Evolutionary conservation across 768 basidiomycete genomes (phyloP), one percentile per base, ranked within the genome.

Genomic region (Lactarius hatsudake): DNA sequence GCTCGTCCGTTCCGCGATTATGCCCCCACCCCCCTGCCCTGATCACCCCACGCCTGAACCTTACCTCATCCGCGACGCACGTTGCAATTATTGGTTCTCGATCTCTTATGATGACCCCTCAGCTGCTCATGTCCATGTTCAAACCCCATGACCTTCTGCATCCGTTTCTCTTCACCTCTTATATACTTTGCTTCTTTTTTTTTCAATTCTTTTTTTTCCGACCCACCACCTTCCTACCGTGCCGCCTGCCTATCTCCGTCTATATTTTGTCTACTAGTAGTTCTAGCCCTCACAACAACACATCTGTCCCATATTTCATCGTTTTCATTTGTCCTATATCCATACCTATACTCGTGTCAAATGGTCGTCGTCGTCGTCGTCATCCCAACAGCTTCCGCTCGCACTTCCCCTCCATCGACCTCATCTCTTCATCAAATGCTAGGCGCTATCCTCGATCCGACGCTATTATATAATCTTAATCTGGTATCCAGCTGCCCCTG

Each of bases 101-200:
- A 66, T 66, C 36, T 62, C 45, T 56, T 67, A 67, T 67, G 66
- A 67, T 62, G 66, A 63, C 65, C 48, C 38, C 48, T 61, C 45
- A 62, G 62, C 61, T 59, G 48, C 58, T 58, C 64, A 55, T 72
- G 63, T 30, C 51, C 57, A 54, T 38, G 62, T 64, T 64, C 48
- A 64, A 34, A 36, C 51, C 54, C 64, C 65, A 66, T 65, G 60
- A 61, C 65, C 45, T 60, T 43, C 5, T 65, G 40, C 59, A 56
- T 65, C 59, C 40, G 64, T 38, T 3, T 38, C 36, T 12, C 13
- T 66, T 58, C 40, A 54, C 67, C 58, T 43, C 59, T 60, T 55
- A 51, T 56, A 38, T 45, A 57, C 51, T 28, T 26, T 26, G 32
- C 43, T 30, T 34, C 34, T 17, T 38, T 32, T n/a, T 36, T 58